Base-by-base conservation (phyloP, 1,139 yeast genomes). In the Blastobotrys arbuscula region DNA sequence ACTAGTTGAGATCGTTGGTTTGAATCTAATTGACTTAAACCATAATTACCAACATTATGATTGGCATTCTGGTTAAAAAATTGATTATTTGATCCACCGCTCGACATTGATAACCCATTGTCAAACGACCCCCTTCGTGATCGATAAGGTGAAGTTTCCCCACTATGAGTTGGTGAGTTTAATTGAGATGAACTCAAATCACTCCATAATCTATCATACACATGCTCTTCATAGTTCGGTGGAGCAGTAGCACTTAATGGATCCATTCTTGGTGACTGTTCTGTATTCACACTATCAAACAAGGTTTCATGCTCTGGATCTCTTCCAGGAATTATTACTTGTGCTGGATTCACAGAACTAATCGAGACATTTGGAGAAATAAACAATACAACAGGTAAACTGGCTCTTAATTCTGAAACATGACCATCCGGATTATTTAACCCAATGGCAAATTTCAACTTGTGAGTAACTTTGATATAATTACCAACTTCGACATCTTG, bases 141-240 rank as follows among this genome's bases (percentile, higher is more conserved):
- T 13, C 57, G 45, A 36, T 50, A 37, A 1, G 70, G 69, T 1
- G 67, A 64, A 24, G 60, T 55, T 0, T 77, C 58, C 1, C 84
- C 86, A 10, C 82, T 76, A 7, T 67, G 65, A 2, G 68, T 52
- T 2, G 88, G 86, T 1, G 84, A 74, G 31, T 79, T 83, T 35
- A 43, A 20, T 7, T 15, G n/a, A 2, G 82, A 75, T 2, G 75
- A 63, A 2, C 75, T 64, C 3, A 81, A 72, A 50, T 84, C 95
- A 34, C 77, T 74, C 90, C 90, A 90, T 36, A 92, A 69, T 50
- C 89, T 71, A 66, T 92, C 98, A 65, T 86, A 89, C 34, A 89
- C 79, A 63, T 88, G 96, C 53, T 76, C 81, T 54, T 82, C 89
- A 62, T 92, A 92, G 53, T 84, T 76, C 26, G 98, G 98, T 2